Evolutionary conservation across 108 stramenopile species (phyloP).

Genomic region (Thalassiosira profunda): DNA sequence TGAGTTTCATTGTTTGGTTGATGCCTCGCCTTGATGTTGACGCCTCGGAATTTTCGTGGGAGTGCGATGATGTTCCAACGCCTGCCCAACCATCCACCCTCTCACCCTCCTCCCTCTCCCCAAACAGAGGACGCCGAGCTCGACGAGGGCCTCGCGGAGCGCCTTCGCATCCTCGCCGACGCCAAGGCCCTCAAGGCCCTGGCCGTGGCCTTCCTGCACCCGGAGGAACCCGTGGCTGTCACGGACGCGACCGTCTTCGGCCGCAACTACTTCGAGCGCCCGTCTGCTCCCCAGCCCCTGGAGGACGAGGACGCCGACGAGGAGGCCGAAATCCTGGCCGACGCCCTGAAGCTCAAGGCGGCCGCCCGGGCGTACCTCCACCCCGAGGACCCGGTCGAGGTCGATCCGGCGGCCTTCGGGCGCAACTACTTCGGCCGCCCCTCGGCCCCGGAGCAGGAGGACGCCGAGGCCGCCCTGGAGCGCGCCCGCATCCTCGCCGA

Average conservation of each 20-base stretch:
- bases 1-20: neutral
- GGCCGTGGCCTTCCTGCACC: slow-evolving; percentile 69
- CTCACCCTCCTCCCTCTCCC: neutral
- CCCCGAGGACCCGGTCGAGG: slow-evolving; percentile 55
- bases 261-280: slow-evolving; percentile 60
- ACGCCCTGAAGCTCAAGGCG: slow-evolving; percentile 53
- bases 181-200: slow-evolving; percentile 57
- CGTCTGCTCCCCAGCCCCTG: slow-evolving; percentile 44
- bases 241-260: slow-evolving; percentile 41
- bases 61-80: too few relatives aligned
- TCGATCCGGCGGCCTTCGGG: slow-evolving; percentile 44
- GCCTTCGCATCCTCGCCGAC: slow-evolving; percentile 72
- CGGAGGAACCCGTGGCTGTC: slow-evolving; percentile 56
- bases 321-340: slow-evolving; percentile 58
- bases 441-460: slow-evolving; percentile 48
- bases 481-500: slow-evolving; percentile 54
- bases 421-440: slow-evolving; percentile 70
- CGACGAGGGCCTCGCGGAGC: slow-evolving; percentile 62
- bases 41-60: too few relatives aligned
- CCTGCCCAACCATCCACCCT: too few relatives aligned
- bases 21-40: neutral
- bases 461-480: slow-evolving; percentile 39
- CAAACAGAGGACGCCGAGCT: slow-evolving; percentile 53
- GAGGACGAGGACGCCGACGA: slow-evolving; percentile 56
- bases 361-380: slow-evolving; percentile 60